Percentiles rank a stretch among this genome's conserved stretches.
These are phyloP conservation scores for Tricholoma terreum DNA, from an alignment of 768 basidiomycete species.

Conservation along the genomic window DNA sequence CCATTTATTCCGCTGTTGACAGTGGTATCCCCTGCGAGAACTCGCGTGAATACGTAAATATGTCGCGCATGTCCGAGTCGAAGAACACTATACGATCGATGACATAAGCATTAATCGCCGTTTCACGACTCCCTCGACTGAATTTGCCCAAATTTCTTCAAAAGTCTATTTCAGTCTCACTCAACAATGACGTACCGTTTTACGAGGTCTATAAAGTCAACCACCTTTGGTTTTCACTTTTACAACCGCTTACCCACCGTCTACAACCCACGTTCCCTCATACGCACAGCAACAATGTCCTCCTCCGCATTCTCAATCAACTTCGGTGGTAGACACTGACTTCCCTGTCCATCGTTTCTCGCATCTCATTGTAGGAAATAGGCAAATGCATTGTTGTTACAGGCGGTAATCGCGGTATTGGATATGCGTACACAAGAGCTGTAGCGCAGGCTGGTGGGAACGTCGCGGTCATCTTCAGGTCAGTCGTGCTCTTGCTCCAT, in stretches of 20 bases:
- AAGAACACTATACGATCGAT: too few relatives aligned
- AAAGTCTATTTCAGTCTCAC: not conserved
- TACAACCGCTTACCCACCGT: not conserved
- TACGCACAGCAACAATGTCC: not conserved
- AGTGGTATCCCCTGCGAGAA: too few relatives aligned
- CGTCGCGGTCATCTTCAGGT: conserved; percentile 64
- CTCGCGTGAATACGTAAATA: too few relatives aligned
- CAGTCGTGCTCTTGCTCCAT: not conserved
- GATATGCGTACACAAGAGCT: conserved; percentile 49
- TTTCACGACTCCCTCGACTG: too few relatives aligned
- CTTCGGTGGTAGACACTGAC: conserved; percentile 25
- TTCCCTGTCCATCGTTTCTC: not conserved
- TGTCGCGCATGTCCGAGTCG: too few relatives aligned
- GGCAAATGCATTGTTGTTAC: conserved; percentile 53
- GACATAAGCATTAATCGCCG: too few relatives aligned
- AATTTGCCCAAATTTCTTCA: too few relatives aligned
- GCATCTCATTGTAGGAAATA: not conserved
- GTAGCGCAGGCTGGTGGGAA: conserved; percentile 53
- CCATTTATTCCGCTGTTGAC: too few relatives aligned
- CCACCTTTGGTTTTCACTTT: not conserved
- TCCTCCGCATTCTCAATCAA: conserved; percentile 19
- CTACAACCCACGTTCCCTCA: not conserved
- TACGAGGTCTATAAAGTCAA: not conserved
- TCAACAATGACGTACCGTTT: not conserved
- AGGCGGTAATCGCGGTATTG: conserved; percentile 63